Evolutionary conservation across 768 basidiomycete genomes (phyloP).

Genomic region (Hypholoma sublateritium): DNA sequence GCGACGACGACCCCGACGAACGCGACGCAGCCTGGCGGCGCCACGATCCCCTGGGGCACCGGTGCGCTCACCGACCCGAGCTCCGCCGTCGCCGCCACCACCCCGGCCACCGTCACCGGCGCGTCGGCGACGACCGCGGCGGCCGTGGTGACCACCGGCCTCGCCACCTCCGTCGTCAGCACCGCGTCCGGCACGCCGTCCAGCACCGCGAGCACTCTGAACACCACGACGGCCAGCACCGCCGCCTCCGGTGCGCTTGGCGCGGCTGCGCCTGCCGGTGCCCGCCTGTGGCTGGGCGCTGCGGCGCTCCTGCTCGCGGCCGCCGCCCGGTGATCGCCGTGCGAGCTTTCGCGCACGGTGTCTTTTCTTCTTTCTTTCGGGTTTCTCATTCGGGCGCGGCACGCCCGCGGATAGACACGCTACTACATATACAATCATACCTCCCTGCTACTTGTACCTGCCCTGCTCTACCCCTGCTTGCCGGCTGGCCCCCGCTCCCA

Average conservation of each 20-base stretch:
- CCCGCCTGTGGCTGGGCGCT: background rate
- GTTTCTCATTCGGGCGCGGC: too few species aligned
- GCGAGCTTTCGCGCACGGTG: too few species aligned
- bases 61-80: slow-evolving; percentile 54
- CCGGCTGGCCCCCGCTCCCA: too few species aligned
- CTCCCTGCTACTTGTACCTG: too few species aligned
- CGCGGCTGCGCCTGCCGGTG: background rate
- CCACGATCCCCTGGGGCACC: slow-evolving; percentile 62
- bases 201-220: background rate
- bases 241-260: background rate
- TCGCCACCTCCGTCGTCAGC: background rate
- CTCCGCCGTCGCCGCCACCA: slow-evolving; percentile 37
- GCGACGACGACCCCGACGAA: slow-evolving; percentile 48
- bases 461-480: too few species aligned
- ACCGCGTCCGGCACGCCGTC: background rate
- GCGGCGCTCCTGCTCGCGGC: background rate
- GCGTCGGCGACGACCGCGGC: background rate
- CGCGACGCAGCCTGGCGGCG: slow-evolving; percentile 47
- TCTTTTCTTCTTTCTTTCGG: too few species aligned
- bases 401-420: too few species aligned
- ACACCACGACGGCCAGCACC: background rate
- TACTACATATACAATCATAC: too few species aligned
- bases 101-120: slow-evolving; percentile 19
- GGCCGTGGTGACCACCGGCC: too few species aligned
- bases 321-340: background rate